These are phyloP conservation scores for Pisolithus microcarpus DNA, from an alignment of 768 basidiomycete genomes.

Conservation along the genomic window DNA sequence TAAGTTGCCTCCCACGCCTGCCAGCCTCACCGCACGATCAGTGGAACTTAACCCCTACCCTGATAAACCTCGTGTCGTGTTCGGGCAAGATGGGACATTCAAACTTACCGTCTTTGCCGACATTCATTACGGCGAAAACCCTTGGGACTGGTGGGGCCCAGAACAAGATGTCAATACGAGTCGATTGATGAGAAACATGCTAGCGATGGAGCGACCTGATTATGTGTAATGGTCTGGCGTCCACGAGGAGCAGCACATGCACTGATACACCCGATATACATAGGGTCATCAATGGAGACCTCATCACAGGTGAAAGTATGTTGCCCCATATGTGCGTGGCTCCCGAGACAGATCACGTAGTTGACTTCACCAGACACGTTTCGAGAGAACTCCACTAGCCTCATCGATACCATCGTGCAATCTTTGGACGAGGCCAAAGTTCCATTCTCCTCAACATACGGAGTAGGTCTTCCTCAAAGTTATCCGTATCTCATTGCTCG, in stretches of 20 bases:
- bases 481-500: background rate
- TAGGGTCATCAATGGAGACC: conserved; percentile 66
- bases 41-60: conserved; percentile 35
- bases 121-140: conserved; percentile 70
- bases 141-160: conserved; percentile 62
- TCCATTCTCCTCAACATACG: conserved; percentile 64
- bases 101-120: conserved; percentile 72
- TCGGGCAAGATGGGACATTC: conserved; percentile 54
- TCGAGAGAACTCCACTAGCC: conserved; percentile 55
- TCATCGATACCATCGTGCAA: conserved; percentile 57
- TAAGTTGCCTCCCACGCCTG: too few species aligned
- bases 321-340: background rate
- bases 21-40: too few species aligned
- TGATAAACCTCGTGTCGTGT: conserved; percentile 44
- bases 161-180: conserved; percentile 60
- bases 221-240: conserved; percentile 46
- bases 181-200: conserved; percentile 47
- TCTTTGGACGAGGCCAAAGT: conserved; percentile 51
- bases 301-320: conserved; percentile 66
- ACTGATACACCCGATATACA: conserved; percentile 1
- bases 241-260: background rate
- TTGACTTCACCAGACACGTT: conserved; percentile 43
- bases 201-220: conserved; percentile 56
- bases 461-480: conserved; percentile 37
- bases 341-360: background rate